Conservation (phyloP, 2,329 filamentous ascomycete genomes). For the Fusarium anguioides region DNA sequence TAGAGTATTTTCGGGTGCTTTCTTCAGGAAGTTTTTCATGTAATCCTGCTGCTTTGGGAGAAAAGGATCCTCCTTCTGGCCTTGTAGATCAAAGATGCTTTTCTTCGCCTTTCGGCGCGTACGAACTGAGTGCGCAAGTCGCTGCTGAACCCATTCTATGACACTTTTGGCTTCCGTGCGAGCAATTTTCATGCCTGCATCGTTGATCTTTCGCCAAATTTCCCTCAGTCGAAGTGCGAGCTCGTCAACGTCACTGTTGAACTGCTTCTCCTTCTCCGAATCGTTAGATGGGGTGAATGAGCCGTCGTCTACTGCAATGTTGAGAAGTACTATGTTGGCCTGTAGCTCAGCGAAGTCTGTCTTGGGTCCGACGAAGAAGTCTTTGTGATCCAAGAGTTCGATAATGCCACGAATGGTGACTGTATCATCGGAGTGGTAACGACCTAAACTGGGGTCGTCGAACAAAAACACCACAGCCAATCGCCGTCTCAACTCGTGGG, state of each 20-base stretch:
- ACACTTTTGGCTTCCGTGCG: constrained; percentile 81
- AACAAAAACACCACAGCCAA: constrained; percentile 75
- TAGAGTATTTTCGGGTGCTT: constrained; percentile 30
- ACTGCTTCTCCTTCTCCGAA: constrained; percentile 56
- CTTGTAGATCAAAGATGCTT: constrained; percentile 59
- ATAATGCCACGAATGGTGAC: constrained; percentile 59
- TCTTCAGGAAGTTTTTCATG: constrained; percentile 60
- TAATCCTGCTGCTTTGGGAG: constrained; percentile 60
- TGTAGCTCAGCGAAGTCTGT: constrained; percentile 77
- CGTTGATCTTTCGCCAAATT: constrained; percentile 73
- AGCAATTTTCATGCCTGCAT: constrained; percentile 76
- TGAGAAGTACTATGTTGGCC: constrained; percentile 74
- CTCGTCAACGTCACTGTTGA: constrained; percentile 77
- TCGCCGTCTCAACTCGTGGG: constrained; percentile 72
- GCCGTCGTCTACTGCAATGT: constrained; percentile 78
- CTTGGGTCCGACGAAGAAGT: constrained; percentile 63
- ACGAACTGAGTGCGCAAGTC: constrained; percentile 77
- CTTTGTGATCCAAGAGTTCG: constrained; percentile 57
- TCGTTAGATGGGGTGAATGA: constrained; percentile 45
- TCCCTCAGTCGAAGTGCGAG: constrained; percentile 69
- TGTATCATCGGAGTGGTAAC: constrained; percentile 54
- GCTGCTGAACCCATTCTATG: constrained; percentile 78
- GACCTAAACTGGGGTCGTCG: constrained; percentile 56
- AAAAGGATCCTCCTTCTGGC: constrained; percentile 52
- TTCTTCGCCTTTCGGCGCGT: constrained; percentile 68